A percentile compares a stretch with the other conserved stretches of the same genome.
Evolutionary conservation across 2,329 filamentous ascomycete genomes (phyloP).

Genomic region (Neofusicoccum ribis): DNA sequence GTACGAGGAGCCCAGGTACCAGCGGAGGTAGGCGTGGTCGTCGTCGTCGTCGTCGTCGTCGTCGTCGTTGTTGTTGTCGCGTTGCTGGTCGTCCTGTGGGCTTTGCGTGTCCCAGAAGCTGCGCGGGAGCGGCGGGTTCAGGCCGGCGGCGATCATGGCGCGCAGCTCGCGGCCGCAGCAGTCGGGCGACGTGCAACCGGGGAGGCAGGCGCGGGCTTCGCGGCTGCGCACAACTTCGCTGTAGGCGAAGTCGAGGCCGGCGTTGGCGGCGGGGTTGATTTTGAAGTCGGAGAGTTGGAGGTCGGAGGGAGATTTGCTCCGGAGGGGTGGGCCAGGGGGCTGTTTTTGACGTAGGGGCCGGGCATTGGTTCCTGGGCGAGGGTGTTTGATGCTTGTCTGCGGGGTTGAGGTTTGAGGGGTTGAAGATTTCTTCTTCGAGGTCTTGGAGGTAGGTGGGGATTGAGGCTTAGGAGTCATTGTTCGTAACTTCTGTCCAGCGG

Average conservation of each 20-base stretch:
- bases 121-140: conserved; percentile 1
- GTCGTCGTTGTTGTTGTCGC: conserved; percentile 25
- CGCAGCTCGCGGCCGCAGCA: conserved; percentile 77
- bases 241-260: conserved; percentile 72
- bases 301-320: conserved; percentile 57
- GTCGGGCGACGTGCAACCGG: conserved; percentile 70
- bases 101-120: not conserved
- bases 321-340: conserved; percentile 44
- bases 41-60: conserved; percentile 37
- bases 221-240: conserved; percentile 71
- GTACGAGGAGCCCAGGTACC: conserved; percentile 53
- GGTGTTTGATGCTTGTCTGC: not conserved
- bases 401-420: not conserved
- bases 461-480: not conserved
- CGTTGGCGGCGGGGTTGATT: conserved; percentile 71
- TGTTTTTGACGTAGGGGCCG: not conserved
- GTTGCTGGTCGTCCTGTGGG: not conserved
- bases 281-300: conserved; percentile 75
- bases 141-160: conserved; percentile 56
- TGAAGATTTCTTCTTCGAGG: not conserved
- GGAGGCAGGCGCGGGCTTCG: conserved; percentile 67
- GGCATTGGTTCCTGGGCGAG: not conserved
- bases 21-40: conserved; percentile 49
- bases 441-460: not conserved
- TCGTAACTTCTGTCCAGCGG: not conserved